A percentile compares a stretch with the other conserved stretches of the same genome.
Conservation (phyloP, 495 filamentous ascomycete genomes). For the Glutinoglossum americanum region DNA sequence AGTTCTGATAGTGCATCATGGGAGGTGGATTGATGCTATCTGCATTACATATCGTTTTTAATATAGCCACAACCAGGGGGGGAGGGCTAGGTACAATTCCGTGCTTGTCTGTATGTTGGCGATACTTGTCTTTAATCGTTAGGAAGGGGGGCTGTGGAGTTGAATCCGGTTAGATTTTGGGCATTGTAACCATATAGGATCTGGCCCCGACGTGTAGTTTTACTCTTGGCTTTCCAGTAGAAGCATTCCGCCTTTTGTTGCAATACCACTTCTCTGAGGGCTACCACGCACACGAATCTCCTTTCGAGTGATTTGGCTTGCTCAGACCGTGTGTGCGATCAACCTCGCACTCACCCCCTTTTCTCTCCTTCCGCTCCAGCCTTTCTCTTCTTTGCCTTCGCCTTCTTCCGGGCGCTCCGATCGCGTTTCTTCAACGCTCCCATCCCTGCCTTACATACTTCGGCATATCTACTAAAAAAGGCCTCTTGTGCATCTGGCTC, state of each 20-base stretch:
- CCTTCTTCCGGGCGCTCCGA: conserved; percentile 56
- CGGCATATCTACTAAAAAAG: conserved; percentile 78
- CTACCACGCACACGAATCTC: not conserved
- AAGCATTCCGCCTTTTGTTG: not conserved
- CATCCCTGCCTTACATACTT: conserved; percentile 81
- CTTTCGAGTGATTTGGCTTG: not conserved
- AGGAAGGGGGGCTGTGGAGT: not conserved
- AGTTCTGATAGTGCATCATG: not conserved
- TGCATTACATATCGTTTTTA: not conserved
- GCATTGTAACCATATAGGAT: not conserved
- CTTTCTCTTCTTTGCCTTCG: conserved; percentile 50
- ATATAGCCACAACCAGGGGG: not conserved
- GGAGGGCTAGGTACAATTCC: not conserved
- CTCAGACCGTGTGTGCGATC: not conserved
- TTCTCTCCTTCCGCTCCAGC: conserved; percentile 18
- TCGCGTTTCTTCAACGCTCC: conserved; percentile 77
- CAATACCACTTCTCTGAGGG: not conserved
- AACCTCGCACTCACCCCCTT: not conserved
- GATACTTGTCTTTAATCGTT: not conserved
- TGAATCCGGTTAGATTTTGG: not conserved
- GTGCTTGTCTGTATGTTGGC: not conserved
- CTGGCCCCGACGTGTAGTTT: not conserved
- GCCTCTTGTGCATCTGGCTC: conserved; percentile 47
- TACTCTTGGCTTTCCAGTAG: not conserved
- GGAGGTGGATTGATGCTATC: not conserved